These are phyloP conservation scores for Suhomyces emberorum DNA, from an alignment of 805 yeast species.

Conservation along the genomic window DNA sequence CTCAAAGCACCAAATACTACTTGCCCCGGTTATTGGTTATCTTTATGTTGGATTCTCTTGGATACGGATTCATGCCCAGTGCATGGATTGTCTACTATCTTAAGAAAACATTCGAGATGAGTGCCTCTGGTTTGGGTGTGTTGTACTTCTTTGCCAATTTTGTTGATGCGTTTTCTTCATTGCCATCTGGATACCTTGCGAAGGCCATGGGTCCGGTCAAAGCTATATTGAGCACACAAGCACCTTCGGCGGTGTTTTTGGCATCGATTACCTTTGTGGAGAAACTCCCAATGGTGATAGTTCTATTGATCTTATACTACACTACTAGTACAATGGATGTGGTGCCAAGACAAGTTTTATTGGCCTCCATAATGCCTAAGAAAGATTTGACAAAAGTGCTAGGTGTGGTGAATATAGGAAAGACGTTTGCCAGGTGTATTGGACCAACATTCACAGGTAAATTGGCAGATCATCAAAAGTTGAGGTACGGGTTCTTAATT, in stretches of 20 bases:
- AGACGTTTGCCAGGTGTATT: conserved; percentile 77
- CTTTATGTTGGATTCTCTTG: conserved; percentile 84
- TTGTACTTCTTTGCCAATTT: conserved; percentile 64
- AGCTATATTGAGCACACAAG: conserved; percentile 70
- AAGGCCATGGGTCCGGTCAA: conserved; percentile 70
- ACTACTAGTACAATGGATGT: conserved; percentile 82
- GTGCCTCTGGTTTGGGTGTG: conserved; percentile 60
- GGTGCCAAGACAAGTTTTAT: conserved; percentile 80
- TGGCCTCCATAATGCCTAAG: conserved; percentile 63
- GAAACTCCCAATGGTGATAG: conserved; percentile 45
- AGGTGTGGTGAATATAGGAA: conserved; percentile 84
- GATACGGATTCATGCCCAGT: conserved; percentile 82
- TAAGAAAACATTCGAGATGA: conserved; percentile 49
- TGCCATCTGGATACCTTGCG: conserved; percentile 74
- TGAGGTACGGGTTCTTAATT: conserved; percentile 52
- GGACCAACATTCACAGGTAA: conserved; percentile 82
- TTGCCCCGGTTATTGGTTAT: conserved; percentile 50
- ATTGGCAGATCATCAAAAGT: conserved; percentile 49
- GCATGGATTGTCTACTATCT: conserved; percentile 89
- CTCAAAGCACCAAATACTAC: conserved; percentile 41
- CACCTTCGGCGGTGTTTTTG: conserved; percentile 71
- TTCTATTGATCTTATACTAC: conserved; percentile 52
- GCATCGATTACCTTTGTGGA: conserved; percentile 31
- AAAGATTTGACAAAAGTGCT: conserved; percentile 69
- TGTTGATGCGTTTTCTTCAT: conserved; percentile 62